A percentile compares a stretch with the other conserved stretches of the same genome.
These are phyloP conservation scores for Trypanosomatidae sp. DNA, from an alignment of 208 protist genomes.

Conservation along the genomic window DNA sequence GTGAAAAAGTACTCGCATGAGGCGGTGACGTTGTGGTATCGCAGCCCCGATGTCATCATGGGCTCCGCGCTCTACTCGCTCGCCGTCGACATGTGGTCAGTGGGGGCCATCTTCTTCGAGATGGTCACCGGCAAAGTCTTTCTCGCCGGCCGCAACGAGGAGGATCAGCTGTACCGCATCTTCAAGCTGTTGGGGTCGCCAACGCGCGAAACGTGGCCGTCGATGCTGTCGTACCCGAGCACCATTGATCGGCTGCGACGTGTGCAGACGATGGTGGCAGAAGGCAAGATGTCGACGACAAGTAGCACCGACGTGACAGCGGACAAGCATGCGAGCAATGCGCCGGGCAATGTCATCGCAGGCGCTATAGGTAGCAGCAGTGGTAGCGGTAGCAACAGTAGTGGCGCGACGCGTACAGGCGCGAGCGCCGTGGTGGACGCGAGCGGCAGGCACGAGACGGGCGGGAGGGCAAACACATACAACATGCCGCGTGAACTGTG, in stretches of 20 bases:
- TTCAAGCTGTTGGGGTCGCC: conserved; percentile 90
- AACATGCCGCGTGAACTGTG: conserved; percentile 29
- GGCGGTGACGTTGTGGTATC: conserved; percentile 92
- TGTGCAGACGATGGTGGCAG: conserved; percentile 3
- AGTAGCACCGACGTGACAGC: background rate
- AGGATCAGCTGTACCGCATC: conserved; percentile 84
- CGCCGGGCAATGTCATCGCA: background rate
- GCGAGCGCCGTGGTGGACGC: too few species aligned
- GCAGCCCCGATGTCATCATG: conserved; percentile 88
- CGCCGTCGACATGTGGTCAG: conserved; percentile 88
- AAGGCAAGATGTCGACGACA: conserved; percentile 2
- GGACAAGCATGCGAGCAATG: background rate
- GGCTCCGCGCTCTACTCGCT: conserved; percentile 66
- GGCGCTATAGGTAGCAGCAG: background rate
- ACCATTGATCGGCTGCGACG: conserved; percentile 18
- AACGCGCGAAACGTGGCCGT: conserved; percentile 90
- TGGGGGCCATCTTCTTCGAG: conserved; percentile 92
- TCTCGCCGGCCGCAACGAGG: conserved; percentile 74
- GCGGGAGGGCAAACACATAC: conserved; percentile 16
- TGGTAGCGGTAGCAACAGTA: background rate
- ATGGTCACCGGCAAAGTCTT: conserved; percentile 80
- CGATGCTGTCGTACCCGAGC: conserved; percentile 49
- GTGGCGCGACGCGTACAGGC: background rate
- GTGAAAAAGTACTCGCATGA: conserved; percentile 90
- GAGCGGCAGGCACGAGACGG: too few species aligned